Base-by-base conservation (phyloP, 2,329 filamentous ascomycete genomes). In the Pseudogymnoascus sp. region DNA sequence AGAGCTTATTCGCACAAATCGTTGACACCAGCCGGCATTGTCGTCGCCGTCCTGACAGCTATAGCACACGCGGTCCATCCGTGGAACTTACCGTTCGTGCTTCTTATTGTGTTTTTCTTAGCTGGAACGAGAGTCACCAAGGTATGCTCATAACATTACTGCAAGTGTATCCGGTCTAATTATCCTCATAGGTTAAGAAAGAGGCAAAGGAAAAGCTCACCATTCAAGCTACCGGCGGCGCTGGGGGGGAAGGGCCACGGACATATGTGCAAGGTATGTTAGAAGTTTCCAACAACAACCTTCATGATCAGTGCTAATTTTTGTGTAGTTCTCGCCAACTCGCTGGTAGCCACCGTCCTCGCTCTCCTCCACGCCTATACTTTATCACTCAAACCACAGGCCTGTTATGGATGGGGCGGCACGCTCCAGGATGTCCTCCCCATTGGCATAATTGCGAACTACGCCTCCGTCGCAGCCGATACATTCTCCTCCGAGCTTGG, bases 401-500 rank as follows among this genome's bases (percentile, higher is more conserved):
- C 67, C 60, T 87, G 84, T 73, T 87, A 77, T 69, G 74, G 78
- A 0, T 86, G 82, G 82, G 77, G 77, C 57, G 85, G 85, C 35
- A 85, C 87, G 68, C 72, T 88, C 4, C 76, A 87, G 3, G 76
- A 87, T 9, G 70, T 88, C 18, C 12, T 58, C 14, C 57, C 57
- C 32, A 58, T 58, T 37, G 86, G 86, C 11, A 86, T 88, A 66
- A 82, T 89, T 66, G 84, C 85, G 41, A 93, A 96, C 76, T 99
- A 99, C 70, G 93, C 91, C 25, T 90, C 90, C 57, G 91, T 96
- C 8, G 86, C 91, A 18, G 90, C 93, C 58, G 94, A 99, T 73
- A 99, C 94, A 0, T 94, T 97, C 72, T 92, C 89, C 62, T 96
- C 91, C 9, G 94, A 99, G 76, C 85, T 99, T 18, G 94, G 94